Base-by-base conservation (phyloP, 805 yeast species). In the Teunomyces lycoperdinae region DNA sequence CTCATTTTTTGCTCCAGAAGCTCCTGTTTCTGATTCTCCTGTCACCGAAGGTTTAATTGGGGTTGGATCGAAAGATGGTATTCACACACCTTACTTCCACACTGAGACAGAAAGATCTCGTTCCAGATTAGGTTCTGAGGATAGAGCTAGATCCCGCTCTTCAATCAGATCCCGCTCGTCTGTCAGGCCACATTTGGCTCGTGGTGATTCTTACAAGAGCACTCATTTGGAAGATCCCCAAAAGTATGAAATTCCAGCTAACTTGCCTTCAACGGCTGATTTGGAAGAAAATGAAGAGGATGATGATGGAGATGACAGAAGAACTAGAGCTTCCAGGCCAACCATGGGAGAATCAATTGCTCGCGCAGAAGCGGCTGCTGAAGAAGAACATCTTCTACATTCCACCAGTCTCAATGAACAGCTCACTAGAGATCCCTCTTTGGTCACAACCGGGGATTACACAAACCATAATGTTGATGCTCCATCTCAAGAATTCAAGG, bases 131-230 rank as follows among this genome's bases (percentile, higher is more conserved):
- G 11, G 26, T 33, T 11, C 17, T 3, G 31, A 45, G 16, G 46
- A 54, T n/a, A 56, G 79, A 66, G 52, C 70, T 17, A 71, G 66
- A 35, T 54, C 66, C n/a, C 51, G 66, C 8, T 54, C 64, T 3
- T 52, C 67, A 9, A 56, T 64, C 2, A 53, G 68, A 33, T 61
- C 71, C 9, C 36, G 54, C 20, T 50, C 63, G 6, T 33, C 57
- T 2, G 51, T 56, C 3, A 53, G 61, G 48, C 89, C 90, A 1
- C 88, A 85, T 64, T 71, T 86, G 57, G 91, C 92, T 2, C 74
- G 87, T 51, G 94, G 92, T 32, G 91, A 85, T 53, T 82, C 90
- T 1, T 85, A 85, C 60, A 87, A 84, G 56, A 77, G 79, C 56
- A 79, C 82, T 9, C 71, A 74, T 43, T 64, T 65, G 11, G 77